Evolutionary conservation across 1,284 basidiomycete genomes (phyloP).

Genomic region (Agaricales sp.): DNA sequence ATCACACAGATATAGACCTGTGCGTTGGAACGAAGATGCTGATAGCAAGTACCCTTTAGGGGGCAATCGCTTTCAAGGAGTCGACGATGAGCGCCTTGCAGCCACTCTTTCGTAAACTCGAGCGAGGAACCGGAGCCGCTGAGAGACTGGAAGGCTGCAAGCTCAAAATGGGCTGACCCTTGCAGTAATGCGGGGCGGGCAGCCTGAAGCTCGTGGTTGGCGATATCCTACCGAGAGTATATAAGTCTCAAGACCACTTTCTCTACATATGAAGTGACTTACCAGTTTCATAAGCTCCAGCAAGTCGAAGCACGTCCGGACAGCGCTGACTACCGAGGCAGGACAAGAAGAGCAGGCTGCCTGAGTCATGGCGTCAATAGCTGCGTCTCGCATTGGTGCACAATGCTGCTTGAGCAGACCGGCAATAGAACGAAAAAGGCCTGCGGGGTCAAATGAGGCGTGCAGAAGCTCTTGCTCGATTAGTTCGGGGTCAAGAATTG

Average conservation of each 20-base stretch:
- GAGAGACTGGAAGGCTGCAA: slow-evolving; percentile 63
- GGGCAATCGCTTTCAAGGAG: slow-evolving; percentile 19
- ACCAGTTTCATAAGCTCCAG: slow-evolving; percentile 93
- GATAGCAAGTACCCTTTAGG: slow-evolving; percentile 1
- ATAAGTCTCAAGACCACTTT: slow-evolving; percentile 10
- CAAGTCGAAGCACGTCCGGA: slow-evolving; percentile 84
- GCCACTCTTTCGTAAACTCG: slow-evolving; percentile 54
- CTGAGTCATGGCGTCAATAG: slow-evolving; percentile 77
- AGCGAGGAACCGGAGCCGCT: slow-evolving; percentile 39
- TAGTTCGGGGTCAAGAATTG: slow-evolving; percentile 60
- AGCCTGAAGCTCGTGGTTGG: slow-evolving; percentile 88
- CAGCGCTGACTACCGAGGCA: slow-evolving; percentile 61
- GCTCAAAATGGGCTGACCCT: slow-evolving; percentile 75
- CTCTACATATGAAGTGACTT: slow-evolving; percentile 27
- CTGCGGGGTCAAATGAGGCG: slow-evolving; percentile 70
- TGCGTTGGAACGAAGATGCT: not conserved
- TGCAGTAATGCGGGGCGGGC: slow-evolving; percentile 79
- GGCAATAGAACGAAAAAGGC: slow-evolving; percentile 75
- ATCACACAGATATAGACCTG: slow-evolving; percentile 26
- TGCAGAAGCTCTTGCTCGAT: slow-evolving; percentile 77
- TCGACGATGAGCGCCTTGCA: slow-evolving; percentile 32
- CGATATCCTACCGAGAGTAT: slow-evolving; percentile 63
- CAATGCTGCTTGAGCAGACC: slow-evolving; percentile 83
- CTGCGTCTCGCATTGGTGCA: slow-evolving; percentile 83
- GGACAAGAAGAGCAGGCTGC: slow-evolving; percentile 46